Evolutionary conservation across 2,329 filamentous ascomycete species (phyloP).

Genomic region (Claviceps monticola): DNA sequence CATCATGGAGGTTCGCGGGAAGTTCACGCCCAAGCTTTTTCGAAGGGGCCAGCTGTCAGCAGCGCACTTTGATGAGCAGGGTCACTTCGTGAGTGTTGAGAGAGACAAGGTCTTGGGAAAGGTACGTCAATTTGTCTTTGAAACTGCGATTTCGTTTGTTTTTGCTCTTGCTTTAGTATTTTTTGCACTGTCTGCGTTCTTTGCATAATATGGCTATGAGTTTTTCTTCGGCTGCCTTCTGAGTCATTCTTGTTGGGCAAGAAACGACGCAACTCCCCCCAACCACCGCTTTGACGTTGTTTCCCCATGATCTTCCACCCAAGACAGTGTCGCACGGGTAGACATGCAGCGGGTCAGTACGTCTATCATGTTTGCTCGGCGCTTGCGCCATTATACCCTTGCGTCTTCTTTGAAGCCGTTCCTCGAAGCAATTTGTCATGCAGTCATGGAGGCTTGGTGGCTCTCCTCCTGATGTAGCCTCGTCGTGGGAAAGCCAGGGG

Average conservation of each 20-base stretch:
- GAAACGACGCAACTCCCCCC: neutral
- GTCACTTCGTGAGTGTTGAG: slow-evolving; percentile 75
- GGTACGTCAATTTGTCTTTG: slow-evolving; percentile 30
- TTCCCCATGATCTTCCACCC: neutral
- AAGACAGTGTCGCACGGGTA: neutral
- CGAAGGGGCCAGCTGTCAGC: slow-evolving; percentile 65
- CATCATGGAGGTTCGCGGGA: slow-evolving; percentile 92
- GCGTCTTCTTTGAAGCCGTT: too few species aligned
- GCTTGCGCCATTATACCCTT: neutral
- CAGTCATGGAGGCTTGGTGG: neutral
- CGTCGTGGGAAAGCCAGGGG: neutral
- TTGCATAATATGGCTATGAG: too few species aligned
- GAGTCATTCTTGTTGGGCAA: neutral
- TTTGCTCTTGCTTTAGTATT: slow-evolving; percentile 9
- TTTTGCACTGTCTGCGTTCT: neutral
- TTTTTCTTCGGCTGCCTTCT: neutral
- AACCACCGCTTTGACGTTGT: neutral
- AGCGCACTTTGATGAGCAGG: slow-evolving; percentile 71
- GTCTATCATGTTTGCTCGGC: neutral
- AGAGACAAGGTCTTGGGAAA: slow-evolving; percentile 79
- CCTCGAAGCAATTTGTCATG: too few species aligned
- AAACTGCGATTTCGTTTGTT: neutral
- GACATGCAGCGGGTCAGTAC: neutral
- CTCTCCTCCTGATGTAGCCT: neutral
- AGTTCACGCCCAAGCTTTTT: slow-evolving; percentile 78